Evolutionary conservation across 2,329 filamentous ascomycete genomes (phyloP), one percentile per base, ranked within the genome.

Genomic region (Calcarisporium arbuscula): DNA sequence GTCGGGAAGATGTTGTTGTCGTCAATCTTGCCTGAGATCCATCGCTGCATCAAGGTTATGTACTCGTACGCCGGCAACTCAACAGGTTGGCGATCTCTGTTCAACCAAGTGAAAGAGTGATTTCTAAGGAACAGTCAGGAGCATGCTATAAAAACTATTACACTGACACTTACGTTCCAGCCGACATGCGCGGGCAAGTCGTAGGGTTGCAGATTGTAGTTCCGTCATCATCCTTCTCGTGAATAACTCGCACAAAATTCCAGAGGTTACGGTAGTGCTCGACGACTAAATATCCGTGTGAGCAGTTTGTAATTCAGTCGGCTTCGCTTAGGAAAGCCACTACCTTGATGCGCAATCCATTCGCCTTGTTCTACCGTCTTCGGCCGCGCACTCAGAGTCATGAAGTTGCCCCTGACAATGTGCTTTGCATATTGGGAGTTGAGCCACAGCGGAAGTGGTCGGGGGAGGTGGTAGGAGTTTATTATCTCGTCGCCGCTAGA

Each of bases 361-460:
- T 96, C 90, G 46, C 87, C 90, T 56, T 87, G 80, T 53, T 95
- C 90, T 29, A 95, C 85, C 37, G 92, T 89, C 67, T 90, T 89
- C 16, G 90, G 90, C 54, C 89, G 83, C 32, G 88, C 87, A 51
- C 89, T 94, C 40, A 96, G 65, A 9, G 90, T 95, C 82, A 95
- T 87, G 57, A 96, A 95, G 66, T 95, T 96, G 40, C 90, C 90
- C 67, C 90, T 94, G 53, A 95, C 89, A 46, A 95, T 94, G 53
- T 94, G 80, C 56, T 82, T 85, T 35, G 84, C 81, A 55, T 85
- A 83, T 42, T 77, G 66, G 36, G 82, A 73, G 52, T 85, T 82
- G 51, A 88, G 77, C 78, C 85, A 88, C 41, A 85, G 65, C 12
- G 85, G 85, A 40, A 79, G 66, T 20, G 76, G 74, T 26, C 76